Evolutionary conservation across 345 rosid genomes (phyloP).

Genomic region (Reutealis trisperma): DNA sequence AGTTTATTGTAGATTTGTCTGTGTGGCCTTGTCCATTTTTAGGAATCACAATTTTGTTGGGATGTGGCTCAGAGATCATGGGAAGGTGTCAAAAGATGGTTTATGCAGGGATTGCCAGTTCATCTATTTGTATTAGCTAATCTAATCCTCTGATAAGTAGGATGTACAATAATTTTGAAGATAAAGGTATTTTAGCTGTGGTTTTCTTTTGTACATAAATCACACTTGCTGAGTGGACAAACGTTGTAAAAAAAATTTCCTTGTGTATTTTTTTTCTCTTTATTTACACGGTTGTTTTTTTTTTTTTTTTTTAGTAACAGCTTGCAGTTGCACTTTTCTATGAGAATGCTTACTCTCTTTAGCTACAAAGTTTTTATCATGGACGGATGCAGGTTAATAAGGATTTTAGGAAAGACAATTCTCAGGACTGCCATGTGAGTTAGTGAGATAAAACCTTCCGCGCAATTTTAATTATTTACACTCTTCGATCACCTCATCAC

Average conservation of each 20-base stretch:
- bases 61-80: not conserved
- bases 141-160: slow-evolving; percentile 19
- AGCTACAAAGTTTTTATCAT: too few species aligned
- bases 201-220: slow-evolving; percentile 27
- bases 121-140: not conserved
- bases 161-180: slow-evolving; percentile 22
- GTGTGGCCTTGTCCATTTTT: not conserved
- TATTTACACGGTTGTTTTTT: too few species aligned
- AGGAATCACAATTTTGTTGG: not conserved
- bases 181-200: slow-evolving; percentile 1
- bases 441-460: too few species aligned
- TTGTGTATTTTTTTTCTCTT: too few species aligned
- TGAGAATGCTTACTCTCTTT: too few species aligned
- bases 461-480: too few species aligned
- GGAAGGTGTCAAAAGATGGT: not conserved
- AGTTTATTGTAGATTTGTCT: not conserved
- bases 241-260: not conserved
- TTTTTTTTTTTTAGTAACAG: too few species aligned
- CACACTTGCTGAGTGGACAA: not conserved
- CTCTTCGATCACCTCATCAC: too few species aligned
- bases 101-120: not conserved
- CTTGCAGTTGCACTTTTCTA: too few species aligned
- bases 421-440: too few species aligned
- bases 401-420: too few species aligned
- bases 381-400: too few species aligned